A percentile compares a stretch with the other conserved stretches of the same genome.
phyloP scores from a whole-genome alignment of 169 alveolate genomes.

The Eimeria maxima region DNA sequence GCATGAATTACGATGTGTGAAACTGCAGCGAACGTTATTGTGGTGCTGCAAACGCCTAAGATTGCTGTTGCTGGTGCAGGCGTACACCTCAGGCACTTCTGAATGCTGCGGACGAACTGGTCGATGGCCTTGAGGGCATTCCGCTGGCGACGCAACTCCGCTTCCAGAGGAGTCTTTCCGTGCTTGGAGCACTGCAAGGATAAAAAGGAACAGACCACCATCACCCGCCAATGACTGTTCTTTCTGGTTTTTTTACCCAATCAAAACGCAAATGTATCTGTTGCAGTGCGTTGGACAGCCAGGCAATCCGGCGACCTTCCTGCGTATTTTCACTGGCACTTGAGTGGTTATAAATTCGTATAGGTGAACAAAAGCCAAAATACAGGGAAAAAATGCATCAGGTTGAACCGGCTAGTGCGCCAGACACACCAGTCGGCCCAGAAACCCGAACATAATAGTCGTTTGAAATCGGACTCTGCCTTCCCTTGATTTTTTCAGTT shows the following conservation, averaged over 20 bases:
- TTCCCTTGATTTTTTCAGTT: not conserved
- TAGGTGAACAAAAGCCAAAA: not conserved
- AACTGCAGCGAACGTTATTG: not conserved
- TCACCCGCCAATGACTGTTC: not conserved
- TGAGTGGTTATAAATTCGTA: no score
- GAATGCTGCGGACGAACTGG: conserved; percentile 43
- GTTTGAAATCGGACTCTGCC: not conserved
- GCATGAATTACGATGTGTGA: not conserved
- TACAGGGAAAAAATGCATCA: not conserved
- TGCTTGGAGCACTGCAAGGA: conserved; percentile 25
- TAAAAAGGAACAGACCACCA: not conserved
- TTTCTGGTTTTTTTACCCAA: not conserved
- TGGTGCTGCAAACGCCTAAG: not conserved
- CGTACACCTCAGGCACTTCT: conserved; percentile 32
- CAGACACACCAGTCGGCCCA: conserved; percentile 15
- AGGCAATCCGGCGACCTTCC: not conserved
- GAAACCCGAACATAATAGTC: conserved; percentile 12
- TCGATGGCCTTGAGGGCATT: conserved; percentile 31
- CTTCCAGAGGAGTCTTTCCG: conserved; percentile 27
- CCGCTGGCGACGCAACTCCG: conserved; percentile 64
- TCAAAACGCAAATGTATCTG: not conserved
- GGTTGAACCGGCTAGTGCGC: not conserved
- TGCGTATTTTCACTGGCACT: not conserved
- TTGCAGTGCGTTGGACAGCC: not conserved
- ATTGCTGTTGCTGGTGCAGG: no score